Evolutionary conservation across 257 asterid species (phyloP).

Genomic region (Salvia rosmarinus): DNA sequence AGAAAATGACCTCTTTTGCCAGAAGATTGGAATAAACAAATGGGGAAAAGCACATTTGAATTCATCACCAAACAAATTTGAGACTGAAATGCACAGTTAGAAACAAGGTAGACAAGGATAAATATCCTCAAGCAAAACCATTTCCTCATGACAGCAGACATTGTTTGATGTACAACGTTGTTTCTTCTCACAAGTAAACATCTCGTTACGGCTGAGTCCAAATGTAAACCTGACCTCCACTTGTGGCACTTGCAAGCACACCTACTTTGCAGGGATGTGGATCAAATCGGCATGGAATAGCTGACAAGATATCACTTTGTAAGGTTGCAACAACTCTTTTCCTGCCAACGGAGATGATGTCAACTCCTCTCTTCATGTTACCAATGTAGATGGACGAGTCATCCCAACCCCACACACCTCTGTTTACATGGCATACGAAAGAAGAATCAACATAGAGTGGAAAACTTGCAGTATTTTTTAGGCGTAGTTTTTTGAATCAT

Average conservation of each 20-base stretch:
- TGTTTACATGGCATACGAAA: constrained; percentile 37
- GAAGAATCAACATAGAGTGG: background rate
- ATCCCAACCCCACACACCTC: constrained; percentile 98
- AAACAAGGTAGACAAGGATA: background rate
- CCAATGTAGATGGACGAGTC: constrained; percentile 82
- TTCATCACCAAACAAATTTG: constrained; percentile 4
- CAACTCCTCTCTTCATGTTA: constrained; percentile 75
- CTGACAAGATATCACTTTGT: constrained; percentile 63
- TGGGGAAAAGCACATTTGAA: background rate
- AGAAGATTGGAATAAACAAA: background rate
- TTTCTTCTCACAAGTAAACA: background rate
- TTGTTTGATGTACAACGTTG: background rate
- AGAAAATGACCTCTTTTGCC: too few species aligned
- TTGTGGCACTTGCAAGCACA: constrained; percentile 77
- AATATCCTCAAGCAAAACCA: background rate
- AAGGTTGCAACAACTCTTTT: constrained; percentile 53
- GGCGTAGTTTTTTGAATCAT: background rate
- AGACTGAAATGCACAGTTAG: background rate
- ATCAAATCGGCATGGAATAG: constrained; percentile 71
- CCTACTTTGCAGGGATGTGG: constrained; percentile 63
- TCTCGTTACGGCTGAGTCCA: constrained; percentile 49
- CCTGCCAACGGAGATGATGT: constrained; percentile 52
- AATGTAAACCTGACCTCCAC: constrained; percentile 80
- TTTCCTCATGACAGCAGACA: background rate
- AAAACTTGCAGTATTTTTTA: background rate